Conservation (phyloP, 768 basidiomycete species). For the Cystofilobasidium ferigula region DNA sequence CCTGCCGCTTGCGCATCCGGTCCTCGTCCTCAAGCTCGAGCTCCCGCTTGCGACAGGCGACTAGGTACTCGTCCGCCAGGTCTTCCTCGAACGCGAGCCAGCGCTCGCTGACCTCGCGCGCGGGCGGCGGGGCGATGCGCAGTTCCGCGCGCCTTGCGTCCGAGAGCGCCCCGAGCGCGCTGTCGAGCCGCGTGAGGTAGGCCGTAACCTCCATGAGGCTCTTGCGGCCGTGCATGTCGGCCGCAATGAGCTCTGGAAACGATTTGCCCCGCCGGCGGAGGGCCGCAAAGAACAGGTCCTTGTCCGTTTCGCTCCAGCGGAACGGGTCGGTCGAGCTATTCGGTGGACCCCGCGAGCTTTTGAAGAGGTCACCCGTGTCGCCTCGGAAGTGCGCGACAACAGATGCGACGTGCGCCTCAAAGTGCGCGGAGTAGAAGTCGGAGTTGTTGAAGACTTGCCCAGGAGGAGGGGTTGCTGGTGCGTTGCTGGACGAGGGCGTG, state of each 20-base stretch:
- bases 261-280: slow-evolving; percentile 11
- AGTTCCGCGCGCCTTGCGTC: neutral
- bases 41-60: neutral
- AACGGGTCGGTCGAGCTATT: neutral
- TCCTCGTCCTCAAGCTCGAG: neutral
- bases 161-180: neutral
- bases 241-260: slow-evolving; percentile 6
- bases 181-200: slow-evolving; percentile 9
- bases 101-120: slow-evolving; percentile 16
- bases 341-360: neutral
- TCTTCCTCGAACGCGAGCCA: slow-evolving; percentile 16
- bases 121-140: neutral
- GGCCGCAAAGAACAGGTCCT: slow-evolving; percentile 14
- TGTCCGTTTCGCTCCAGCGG: slow-evolving; percentile 5
- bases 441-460: neutral
- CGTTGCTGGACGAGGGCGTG: slow-evolving; percentile 4
- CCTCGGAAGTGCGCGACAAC: neutral
- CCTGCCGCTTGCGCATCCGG: neutral
- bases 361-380: neutral
- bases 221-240: neutral
- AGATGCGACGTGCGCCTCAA: neutral
- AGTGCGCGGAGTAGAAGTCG: slow-evolving; percentile 12
- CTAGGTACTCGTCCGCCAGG: slow-evolving; percentile 3
- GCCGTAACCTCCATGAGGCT: slow-evolving; percentile 4
- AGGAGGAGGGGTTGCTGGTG: neutral